Evolutionary conservation across 1,284 basidiomycete species (phyloP), one percentile per base, ranked within the genome.

Genomic region (Trichosporon asahii): DNA sequence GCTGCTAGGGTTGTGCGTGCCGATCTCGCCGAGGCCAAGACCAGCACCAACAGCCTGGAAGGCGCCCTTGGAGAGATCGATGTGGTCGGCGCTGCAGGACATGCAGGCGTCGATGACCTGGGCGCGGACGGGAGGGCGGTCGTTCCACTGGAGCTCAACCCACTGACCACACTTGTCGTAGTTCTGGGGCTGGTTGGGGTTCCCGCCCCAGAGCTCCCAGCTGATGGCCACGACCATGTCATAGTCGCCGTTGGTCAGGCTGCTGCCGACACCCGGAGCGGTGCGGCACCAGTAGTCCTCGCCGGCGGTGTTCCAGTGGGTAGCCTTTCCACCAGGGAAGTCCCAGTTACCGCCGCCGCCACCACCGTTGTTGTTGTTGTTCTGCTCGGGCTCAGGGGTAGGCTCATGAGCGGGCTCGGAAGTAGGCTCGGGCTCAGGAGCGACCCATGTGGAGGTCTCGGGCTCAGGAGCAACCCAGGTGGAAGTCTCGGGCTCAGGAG

Each of bases 381-480:
- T 7, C 53, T 57, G 57, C 27, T n/a, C 29, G 29, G 69, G 46
- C 44, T 65, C 60, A 4, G 68, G 66, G 15, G 64, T 37, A 29
- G 67, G 29, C 18, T 66, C 49, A 61, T 29, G 29, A 33, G 31
- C 31, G 31, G 31, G 31, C 31, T 33, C 31, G 25, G 27, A 37
- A 9, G 35, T 37, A 33, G 31, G 31, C 35, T 37, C 14, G 12
- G 25, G 55, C 55, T 29, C 27, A 29, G 55, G 25, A 6, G 55
- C 31, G 11, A 33, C 15, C 33, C 37, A 46, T 31, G 73, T 21
- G 11, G 31, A n/a, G 21, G 65, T 25, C 29, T 57, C 21, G 7
- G 65, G 49, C 21, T 35, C 49, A 46, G 72, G 68, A 23, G 70
- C 57, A 33, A 73, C 35, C 33, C 37, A 25, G 18, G 75, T 57